phyloP scores from a whole-genome alignment of 2,329 filamentous ascomycete genomes.

The Ceratocystis cubensis region DNA sequence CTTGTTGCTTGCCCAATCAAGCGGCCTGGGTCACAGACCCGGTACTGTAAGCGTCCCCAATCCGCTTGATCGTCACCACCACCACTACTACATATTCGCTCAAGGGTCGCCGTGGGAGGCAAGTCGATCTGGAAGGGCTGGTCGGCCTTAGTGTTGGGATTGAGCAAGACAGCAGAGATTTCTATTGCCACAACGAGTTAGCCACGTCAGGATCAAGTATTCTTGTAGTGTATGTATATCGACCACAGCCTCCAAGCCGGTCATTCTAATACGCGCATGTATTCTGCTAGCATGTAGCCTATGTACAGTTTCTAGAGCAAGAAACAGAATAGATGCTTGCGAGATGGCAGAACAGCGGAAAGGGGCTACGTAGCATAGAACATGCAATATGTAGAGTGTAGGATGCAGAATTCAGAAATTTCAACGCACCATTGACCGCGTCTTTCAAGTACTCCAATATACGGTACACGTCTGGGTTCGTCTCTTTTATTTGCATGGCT shows the following conservation, averaged over 20 bases:
- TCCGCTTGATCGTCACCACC: slow-evolving; percentile 22
- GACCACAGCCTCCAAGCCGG: too few species aligned
- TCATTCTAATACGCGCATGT: not conserved
- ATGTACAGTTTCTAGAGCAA: not conserved
- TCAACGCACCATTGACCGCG: slow-evolving; percentile 19
- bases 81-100: slow-evolving; percentile 25
- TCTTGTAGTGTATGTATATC: too few species aligned
- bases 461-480: slow-evolving; percentile 17
- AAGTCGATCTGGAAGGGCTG: slow-evolving; percentile 27
- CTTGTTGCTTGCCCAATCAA: slow-evolving; percentile 36
- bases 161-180: slow-evolving; percentile 19
- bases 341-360: too few species aligned
- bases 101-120: slow-evolving; percentile 31
- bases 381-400: too few species aligned
- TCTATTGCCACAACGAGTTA: slow-evolving; percentile 11
- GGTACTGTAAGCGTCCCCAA: slow-evolving; percentile 31
- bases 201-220: slow-evolving; percentile 6
- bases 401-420: not conserved
- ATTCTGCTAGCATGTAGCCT: not conserved
- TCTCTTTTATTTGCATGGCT: slow-evolving; percentile 19
- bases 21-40: slow-evolving; percentile 32
- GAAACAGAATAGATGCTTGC: not conserved
- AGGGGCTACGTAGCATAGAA: too few species aligned
- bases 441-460: slow-evolving; percentile 20
- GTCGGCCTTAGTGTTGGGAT: slow-evolving; percentile 10